phyloP scores from a whole-genome alignment of 164 flowering plant species.

The Santalum album region DNA sequence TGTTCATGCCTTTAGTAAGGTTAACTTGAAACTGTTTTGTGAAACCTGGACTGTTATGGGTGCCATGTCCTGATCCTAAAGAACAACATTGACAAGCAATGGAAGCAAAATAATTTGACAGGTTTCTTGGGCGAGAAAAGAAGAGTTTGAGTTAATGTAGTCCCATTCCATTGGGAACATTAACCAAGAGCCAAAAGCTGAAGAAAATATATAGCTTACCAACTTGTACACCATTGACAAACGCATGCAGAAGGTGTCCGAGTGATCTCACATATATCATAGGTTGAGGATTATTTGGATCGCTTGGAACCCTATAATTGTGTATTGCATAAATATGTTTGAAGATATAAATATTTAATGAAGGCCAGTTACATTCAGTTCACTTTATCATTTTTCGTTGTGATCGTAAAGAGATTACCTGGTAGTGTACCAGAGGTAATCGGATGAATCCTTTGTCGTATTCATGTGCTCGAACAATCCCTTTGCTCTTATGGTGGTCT shows the following conservation, averaged over 20 bases:
- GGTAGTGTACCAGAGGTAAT: conserved; percentile 76
- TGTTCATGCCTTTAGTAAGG: conserved; percentile 42
- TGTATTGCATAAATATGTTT: conserved; percentile 11
- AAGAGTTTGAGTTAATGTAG: not conserved
- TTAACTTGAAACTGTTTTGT: conserved; percentile 15
- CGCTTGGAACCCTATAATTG: conserved; percentile 39
- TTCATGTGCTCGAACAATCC: conserved; percentile 43
- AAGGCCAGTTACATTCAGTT: no score
- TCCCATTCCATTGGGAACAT: no score
- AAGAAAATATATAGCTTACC: conserved; percentile 24
- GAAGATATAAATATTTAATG: no score
- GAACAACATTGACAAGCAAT: not conserved
- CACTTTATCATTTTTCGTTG: no score
- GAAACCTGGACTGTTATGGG: conserved; percentile 15
- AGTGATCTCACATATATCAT: conserved; percentile 34
- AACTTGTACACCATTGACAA: conserved; percentile 39
- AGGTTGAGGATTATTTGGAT: conserved; percentile 17
- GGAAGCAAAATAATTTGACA: not conserved
- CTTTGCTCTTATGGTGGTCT: conserved; percentile 28
- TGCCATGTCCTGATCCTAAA: conserved; percentile 68
- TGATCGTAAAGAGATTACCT: conserved; percentile 26
- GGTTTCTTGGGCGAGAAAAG: not conserved
- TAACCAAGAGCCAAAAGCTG: not conserved
- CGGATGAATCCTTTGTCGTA: conserved; percentile 50
- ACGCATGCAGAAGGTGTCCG: conserved; percentile 63